Evolutionary conservation across 768 basidiomycete species (phyloP).

Genomic region (Lentinula lateritia): DNA sequence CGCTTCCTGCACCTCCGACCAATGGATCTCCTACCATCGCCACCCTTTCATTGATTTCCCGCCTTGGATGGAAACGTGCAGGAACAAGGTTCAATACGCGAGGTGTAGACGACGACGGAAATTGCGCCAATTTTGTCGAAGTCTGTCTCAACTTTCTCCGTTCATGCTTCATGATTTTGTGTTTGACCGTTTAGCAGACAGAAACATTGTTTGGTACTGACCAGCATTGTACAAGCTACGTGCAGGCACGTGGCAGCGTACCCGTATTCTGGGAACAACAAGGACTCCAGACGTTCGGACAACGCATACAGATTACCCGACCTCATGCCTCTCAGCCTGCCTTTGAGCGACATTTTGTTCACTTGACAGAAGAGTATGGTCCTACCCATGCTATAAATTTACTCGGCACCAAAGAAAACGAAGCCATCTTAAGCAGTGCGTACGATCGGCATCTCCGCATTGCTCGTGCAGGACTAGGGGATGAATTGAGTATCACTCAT

Average conservation of each 20-base stretch:
- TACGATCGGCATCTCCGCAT: slow-evolving; percentile 78
- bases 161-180: slow-evolving; percentile 2
- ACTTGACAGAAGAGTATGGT: slow-evolving; percentile 82
- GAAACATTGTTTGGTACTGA: slow-evolving; percentile 87
- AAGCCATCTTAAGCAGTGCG: slow-evolving; percentile 74
- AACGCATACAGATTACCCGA: slow-evolving; percentile 90
- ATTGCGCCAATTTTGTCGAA: slow-evolving; percentile 96
- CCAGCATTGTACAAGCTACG: slow-evolving; percentile 85
- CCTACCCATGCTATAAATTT: slow-evolving; percentile 86
- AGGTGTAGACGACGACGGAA: slow-evolving; percentile 93
- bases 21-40: slow-evolving; percentile 68
- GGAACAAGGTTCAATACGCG: slow-evolving; percentile 97
- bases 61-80: slow-evolving; percentile 91
- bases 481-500: slow-evolving; percentile 73
- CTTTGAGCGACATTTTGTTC: slow-evolving; percentile 89
- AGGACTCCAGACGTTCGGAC: slow-evolving; percentile 90
- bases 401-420: slow-evolving; percentile 89
- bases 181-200: slow-evolving; percentile 45
- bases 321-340: slow-evolving; percentile 96
- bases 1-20: slow-evolving; percentile 69
- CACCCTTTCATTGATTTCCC: slow-evolving; percentile 76
- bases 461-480: slow-evolving; percentile 55
- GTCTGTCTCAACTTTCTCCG: slow-evolving; percentile 30
- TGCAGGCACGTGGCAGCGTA: slow-evolving; percentile 92
- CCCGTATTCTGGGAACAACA: slow-evolving; percentile 99